Percentiles rank a stretch among this genome's conserved stretches.
These are phyloP conservation scores for Globisporangium spiculum DNA, from an alignment of 352 stramenopile species.

Conservation along the genomic window DNA sequence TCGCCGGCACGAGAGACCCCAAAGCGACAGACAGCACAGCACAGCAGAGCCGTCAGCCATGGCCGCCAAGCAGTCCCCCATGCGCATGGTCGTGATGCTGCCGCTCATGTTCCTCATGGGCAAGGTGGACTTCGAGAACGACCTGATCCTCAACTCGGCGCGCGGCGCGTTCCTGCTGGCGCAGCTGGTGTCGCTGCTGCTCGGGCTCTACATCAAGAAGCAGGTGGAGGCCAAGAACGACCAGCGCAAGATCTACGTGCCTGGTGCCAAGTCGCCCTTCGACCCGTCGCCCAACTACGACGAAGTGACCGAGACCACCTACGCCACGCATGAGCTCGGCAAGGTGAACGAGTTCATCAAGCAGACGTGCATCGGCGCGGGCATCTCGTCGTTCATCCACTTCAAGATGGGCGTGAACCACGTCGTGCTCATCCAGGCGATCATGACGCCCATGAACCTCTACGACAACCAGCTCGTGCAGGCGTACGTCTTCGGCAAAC, in stretches of 20 bases:
- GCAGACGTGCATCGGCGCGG: slow-evolving; percentile 76
- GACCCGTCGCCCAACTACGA: slow-evolving; percentile 77
- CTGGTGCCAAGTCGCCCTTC: slow-evolving; percentile 67
- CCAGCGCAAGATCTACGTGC: slow-evolving; percentile 77
- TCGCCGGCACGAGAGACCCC: neutral
- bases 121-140: slow-evolving; percentile 85
- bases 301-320: slow-evolving; percentile 78
- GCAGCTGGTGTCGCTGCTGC: slow-evolving; percentile 56
- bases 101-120: slow-evolving; percentile 86
- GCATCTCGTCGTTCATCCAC: slow-evolving; percentile 78
- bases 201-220: slow-evolving; percentile 70
- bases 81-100: slow-evolving; percentile 83
- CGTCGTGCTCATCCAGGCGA: slow-evolving; percentile 82
- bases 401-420: slow-evolving; percentile 87
- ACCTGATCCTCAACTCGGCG: slow-evolving; percentile 52
- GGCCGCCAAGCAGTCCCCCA: slow-evolving; percentile 62
- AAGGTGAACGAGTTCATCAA: slow-evolving; percentile 83
- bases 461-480: slow-evolving; percentile 81
- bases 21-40: neutral
- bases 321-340: slow-evolving; percentile 60
- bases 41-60: slow-evolving; percentile 14
- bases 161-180: slow-evolving; percentile 64
- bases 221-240: slow-evolving; percentile 76
- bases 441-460: slow-evolving; percentile 84
- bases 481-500: slow-evolving; percentile 65